A percentile compares a stretch with the other conserved stretches of the same genome.
phyloP scores from a whole-genome alignment of 2,329 filamentous ascomycete genomes.

The Orbilia blumenaviensis region DNA sequence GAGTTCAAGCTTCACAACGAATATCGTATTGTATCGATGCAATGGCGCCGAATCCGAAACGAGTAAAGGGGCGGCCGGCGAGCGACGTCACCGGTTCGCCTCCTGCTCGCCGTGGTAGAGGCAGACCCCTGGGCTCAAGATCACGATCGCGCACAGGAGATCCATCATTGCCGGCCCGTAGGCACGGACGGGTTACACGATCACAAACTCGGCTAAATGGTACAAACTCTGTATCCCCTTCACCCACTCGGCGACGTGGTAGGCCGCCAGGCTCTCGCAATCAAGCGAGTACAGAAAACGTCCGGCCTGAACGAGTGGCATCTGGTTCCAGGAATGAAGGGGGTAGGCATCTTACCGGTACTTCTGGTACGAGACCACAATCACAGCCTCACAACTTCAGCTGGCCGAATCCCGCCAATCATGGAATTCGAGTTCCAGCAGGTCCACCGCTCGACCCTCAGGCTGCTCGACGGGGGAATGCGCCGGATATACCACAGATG shows the following conservation, averaged over 20 bases:
- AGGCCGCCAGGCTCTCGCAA: not conserved
- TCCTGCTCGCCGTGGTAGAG: not conserved
- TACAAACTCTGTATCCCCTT: not conserved
- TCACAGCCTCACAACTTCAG: no score
- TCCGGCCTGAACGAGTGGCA: not conserved
- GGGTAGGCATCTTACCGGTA: not conserved
- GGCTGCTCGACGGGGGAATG: not conserved
- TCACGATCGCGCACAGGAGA: not conserved
- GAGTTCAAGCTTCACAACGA: not conserved
- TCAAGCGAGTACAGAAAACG: not conserved
- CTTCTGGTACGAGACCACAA: not conserved
- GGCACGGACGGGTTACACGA: not conserved
- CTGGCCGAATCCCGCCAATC: no score
- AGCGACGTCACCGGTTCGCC: not conserved
- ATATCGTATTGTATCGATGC: not conserved
- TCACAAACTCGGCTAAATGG: not conserved
- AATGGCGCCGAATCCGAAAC: not conserved
- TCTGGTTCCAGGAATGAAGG: no score
- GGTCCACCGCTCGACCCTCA: not conserved
- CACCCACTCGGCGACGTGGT: not conserved
- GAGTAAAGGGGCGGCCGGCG: not conserved
- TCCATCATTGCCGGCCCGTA: not conserved
- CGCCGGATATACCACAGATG: not conserved
- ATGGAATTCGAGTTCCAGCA: no score
- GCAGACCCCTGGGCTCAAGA: not conserved